Evolutionary conservation across 1,284 basidiomycete genomes (phyloP), one percentile per base, ranked within the genome.

Genomic region (Cryptococcus floricola): DNA sequence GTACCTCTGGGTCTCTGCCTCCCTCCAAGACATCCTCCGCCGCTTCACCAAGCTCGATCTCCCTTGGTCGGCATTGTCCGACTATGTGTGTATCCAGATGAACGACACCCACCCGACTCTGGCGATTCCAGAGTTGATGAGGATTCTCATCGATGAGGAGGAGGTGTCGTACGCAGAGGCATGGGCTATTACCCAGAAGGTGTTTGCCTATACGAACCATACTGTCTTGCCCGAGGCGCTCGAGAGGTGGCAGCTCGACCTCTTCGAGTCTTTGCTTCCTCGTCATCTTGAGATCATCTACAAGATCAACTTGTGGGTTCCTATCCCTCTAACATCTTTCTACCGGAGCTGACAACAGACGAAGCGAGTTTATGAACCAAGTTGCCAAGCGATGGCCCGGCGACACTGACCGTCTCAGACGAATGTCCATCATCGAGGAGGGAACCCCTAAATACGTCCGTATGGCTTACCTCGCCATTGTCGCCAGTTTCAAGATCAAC

Each of bases 381-480:
- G 91, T 96, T 34, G 90, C 92, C 75, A 86, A 84, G 78, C 85
- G 86, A 77, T 96, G 86, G 83, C 93, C 93, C 1, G 87, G 66
- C 41, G 90, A 93, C 69, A 81, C 83, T 43, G 90, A 91, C 2
- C 82, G 84, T 58, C 80, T 95, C 47, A 80, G 81, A 27, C 82
- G 91, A 56, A 93, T 96, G 90, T 89, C 87, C 3, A 80, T 96
- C 67, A 93, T 96, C 63, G 88, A 95, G 78, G 89, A 93, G 84
- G 87, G 88, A 18, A 77, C 82, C 59, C 89, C 89, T 18, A 85
- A 93, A 77, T 84, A 89, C 67, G 83, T 95, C 56, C 84, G 91
- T 65, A 95, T 94, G 91, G 90, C 91, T 9, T 84, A 71, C 55
- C 66, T 78, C 27, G 79, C 79, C 50, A 86, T 72, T 84, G 88